These are phyloP conservation scores for Lagenaria siceraria DNA, from an alignment of 306 rosid species.

Conservation along the genomic window DNA sequence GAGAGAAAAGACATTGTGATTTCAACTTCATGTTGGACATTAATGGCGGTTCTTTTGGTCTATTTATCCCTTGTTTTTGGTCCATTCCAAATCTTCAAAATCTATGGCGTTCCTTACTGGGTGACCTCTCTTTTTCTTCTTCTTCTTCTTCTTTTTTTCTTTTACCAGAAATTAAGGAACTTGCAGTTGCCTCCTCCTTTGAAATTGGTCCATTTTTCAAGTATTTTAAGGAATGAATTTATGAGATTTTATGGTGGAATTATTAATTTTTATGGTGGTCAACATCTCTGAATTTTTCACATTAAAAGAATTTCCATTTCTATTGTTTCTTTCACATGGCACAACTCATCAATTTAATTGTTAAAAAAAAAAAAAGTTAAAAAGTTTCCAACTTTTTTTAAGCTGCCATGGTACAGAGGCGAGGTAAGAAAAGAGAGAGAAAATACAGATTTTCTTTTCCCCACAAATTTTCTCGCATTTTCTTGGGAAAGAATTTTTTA, in stretches of 20 bases:
- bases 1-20: slow-evolving; percentile 55
- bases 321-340: not conserved
- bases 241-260: too few relatives aligned
- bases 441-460: not conserved
- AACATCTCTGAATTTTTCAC: not conserved
- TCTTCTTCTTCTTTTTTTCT: too few relatives aligned
- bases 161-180: not conserved
- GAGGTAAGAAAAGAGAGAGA: slow-evolving; percentile 34
- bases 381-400: not conserved
- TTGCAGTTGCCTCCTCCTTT: not conserved
- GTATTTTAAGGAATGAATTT: not conserved
- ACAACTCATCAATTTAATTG: not conserved
- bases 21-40: slow-evolving; percentile 63
- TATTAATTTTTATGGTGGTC: not conserved
- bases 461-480: not conserved
- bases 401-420: slow-evolving; percentile 98
- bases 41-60: slow-evolving; percentile 41
- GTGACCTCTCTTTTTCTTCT: slow-evolving; percentile 20
- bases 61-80: slow-evolving; percentile 35
- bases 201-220: not conserved
- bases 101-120: slow-evolving; percentile 77
- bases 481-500: not conserved
- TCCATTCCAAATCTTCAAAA: slow-evolving; percentile 36
- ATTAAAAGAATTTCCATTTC: not conserved
- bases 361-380: not conserved